These are phyloP conservation scores for Tulasnella sp. DNA, from an alignment of 768 basidiomycete genomes.

Conservation along the genomic window DNA sequence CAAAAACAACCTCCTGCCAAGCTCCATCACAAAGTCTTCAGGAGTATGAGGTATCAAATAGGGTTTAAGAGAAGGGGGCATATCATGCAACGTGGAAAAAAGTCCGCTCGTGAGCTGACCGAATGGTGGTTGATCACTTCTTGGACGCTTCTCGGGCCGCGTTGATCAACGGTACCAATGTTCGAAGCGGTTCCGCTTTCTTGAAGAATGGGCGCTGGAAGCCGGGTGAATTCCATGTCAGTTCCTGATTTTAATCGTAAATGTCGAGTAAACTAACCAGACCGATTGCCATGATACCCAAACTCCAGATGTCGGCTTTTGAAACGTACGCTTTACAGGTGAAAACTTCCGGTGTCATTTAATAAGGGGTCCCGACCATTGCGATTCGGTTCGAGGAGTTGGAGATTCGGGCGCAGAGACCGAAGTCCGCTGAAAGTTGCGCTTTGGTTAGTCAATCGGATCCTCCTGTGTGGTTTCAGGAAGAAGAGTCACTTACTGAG, in stretches of 20 bases:
- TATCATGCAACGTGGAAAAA: too few relatives aligned
- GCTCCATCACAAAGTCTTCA: too few relatives aligned
- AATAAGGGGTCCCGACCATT: conserved; percentile 98
- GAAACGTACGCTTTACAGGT: conserved; percentile 97
- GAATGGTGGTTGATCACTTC: conserved; percentile 15
- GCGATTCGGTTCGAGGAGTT: conserved; percentile 72
- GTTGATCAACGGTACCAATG: conserved; percentile 85
- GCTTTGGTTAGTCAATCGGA: conserved; percentile 22
- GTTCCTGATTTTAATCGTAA: too few relatives aligned
- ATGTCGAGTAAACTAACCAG: neutral
- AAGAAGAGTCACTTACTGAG: conserved; percentile 65
- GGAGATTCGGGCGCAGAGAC: conserved; percentile 97
- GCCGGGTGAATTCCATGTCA: too few relatives aligned
- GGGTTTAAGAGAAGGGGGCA: too few relatives aligned
- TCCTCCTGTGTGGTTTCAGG: too few relatives aligned
- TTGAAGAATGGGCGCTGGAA: conserved; percentile 82
- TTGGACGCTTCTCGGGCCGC: conserved; percentile 64
- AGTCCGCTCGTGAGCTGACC: neutral
- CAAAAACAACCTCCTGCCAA: too few relatives aligned
- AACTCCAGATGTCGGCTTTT: conserved; percentile 95
- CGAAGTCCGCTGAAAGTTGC: conserved; percentile 74
- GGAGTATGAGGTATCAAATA: too few relatives aligned
- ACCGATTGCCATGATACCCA: conserved; percentile 93
- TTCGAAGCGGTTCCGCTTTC: conserved; percentile 79
- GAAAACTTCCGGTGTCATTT: conserved; percentile 99